Percentiles rank a stretch among this genome's conserved stretches.
These are phyloP conservation scores for Teratosphaeria gauchensis DNA, from an alignment of 2,329 filamentous ascomycete species.

Conservation along the genomic window DNA sequence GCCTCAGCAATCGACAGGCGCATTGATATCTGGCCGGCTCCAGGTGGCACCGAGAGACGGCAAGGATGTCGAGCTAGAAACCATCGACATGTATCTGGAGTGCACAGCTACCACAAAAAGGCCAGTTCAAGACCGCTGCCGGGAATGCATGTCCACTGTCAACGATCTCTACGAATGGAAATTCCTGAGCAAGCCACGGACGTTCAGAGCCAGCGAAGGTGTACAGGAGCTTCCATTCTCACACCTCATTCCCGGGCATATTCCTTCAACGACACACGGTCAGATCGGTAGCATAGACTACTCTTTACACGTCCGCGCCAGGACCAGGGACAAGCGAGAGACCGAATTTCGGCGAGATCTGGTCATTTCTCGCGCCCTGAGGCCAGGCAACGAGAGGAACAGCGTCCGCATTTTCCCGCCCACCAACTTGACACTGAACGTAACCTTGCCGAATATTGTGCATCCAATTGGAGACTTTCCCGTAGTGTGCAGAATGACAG, in stretches of 20 bases:
- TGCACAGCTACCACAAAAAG: conserved; percentile 68
- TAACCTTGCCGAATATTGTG: conserved; percentile 72
- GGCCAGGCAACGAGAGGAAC: conserved; percentile 71
- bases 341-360: conserved; percentile 60
- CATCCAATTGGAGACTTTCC: conserved; percentile 78
- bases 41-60: conserved; percentile 60
- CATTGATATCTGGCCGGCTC: conserved; percentile 75
- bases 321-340: conserved; percentile 50
- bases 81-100: conserved; percentile 62
- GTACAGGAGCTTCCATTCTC: conserved; percentile 81
- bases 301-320: conserved; percentile 59
- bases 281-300: conserved; percentile 67
- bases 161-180: conserved; percentile 72
- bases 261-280: conserved; percentile 76
- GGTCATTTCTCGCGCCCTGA: conserved; percentile 68
- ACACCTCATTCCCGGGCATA: conserved; percentile 69
- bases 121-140: conserved; percentile 70
- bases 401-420: conserved; percentile 92
- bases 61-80: conserved; percentile 53
- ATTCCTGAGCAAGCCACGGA: conserved; percentile 50
- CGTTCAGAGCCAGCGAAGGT: conserved; percentile 39
- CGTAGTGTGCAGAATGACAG: conserved; percentile 71
- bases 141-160: conserved; percentile 60
- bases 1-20: conserved; percentile 66
- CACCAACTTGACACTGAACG: conserved; percentile 81